Evolutionary conservation across 441 rosid species (phyloP).

Genomic region (Syzygium malaccense): DNA sequence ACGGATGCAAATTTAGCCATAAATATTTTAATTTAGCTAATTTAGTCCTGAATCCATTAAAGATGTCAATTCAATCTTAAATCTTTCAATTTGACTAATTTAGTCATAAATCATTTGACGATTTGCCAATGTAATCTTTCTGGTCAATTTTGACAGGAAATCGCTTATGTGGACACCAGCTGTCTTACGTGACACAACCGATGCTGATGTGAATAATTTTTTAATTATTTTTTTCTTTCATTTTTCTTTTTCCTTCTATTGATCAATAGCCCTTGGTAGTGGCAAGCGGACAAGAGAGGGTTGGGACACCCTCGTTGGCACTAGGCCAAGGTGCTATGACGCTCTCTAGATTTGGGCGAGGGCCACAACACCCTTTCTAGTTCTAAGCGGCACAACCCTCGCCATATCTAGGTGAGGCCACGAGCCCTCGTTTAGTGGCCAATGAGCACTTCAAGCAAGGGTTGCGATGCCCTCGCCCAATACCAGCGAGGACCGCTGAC

Average conservation of each 20-base stretch:
- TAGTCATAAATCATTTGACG: too few species aligned
- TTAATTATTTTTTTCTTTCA: neutral
- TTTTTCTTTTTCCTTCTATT: neutral
- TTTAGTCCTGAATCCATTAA: too few species aligned
- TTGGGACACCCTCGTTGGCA: neutral
- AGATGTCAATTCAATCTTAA: too few species aligned
- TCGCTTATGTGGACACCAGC: too few species aligned
- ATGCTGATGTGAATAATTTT: too few species aligned
- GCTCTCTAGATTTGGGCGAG: neutral
- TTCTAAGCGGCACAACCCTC: neutral
- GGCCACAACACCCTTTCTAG: neutral
- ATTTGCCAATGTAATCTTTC: too few species aligned
- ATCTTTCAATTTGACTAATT: neutral
- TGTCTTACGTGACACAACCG: too few species aligned
- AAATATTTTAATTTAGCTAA: too few species aligned
- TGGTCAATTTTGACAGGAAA: too few species aligned
- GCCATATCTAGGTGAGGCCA: neutral
- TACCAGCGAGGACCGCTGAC: fast-evolving
- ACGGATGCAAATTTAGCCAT: too few species aligned
- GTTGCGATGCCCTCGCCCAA: neutral
- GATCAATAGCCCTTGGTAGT: fast-evolving
- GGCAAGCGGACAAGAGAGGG: fast-evolving
- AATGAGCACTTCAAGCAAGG: neutral
- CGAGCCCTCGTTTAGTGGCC: neutral
- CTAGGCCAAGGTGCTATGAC: neutral